These are phyloP conservation scores for Trichoderma breve DNA, from an alignment of 2,329 filamentous ascomycete genomes.

Conservation along the genomic window DNA sequence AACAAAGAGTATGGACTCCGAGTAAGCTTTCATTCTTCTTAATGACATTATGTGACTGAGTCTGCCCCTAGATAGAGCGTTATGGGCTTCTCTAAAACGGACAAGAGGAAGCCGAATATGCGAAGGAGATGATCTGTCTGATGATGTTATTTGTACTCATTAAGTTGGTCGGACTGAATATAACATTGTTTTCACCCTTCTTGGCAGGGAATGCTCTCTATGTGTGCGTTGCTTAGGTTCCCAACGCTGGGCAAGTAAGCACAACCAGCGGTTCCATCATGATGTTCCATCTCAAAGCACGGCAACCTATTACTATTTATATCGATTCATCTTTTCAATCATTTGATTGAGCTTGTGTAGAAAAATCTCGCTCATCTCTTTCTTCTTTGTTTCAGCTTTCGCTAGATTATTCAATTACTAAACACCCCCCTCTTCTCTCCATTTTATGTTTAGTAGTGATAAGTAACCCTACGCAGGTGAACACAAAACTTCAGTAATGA, in stretches of 20 bases:
- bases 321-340: neutral
- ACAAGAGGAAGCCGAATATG: no score
- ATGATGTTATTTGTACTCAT: neutral
- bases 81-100: no score
- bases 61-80: neutral
- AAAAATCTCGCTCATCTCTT: neutral
- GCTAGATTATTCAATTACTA: neutral
- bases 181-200: neutral
- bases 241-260: neutral
- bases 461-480: neutral
- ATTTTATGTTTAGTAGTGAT: neutral
- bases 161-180: neutral
- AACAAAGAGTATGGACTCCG: neutral
- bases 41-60: neutral
- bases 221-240: neutral
- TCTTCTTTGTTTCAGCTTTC: neutral
- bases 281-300: fast-evolving
- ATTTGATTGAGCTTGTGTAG: neutral
- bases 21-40: neutral
- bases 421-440: neutral
- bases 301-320: neutral
- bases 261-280: neutral
- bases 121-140: neutral
- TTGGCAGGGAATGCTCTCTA: neutral
- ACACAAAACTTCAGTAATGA: neutral